Evolutionary conservation across 1,139 yeast genomes (phyloP).

Genomic region (Yamadazyma mexicana): DNA sequence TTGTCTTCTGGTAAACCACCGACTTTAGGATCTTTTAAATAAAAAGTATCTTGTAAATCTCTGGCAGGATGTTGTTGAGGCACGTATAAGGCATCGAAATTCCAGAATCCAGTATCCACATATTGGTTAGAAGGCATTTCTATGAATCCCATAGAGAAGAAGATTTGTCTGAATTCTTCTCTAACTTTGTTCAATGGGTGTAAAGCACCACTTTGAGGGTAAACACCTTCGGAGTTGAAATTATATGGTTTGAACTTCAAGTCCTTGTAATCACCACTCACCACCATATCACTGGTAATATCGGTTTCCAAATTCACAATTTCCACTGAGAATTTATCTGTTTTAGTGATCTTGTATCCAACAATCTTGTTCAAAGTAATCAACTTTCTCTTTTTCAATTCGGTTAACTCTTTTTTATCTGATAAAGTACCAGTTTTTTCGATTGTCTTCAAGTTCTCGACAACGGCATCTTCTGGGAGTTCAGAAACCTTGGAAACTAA

Average conservation of each 20-base stretch:
- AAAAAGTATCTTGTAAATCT: slow-evolving; percentile 97
- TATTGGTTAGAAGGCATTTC: slow-evolving; percentile 99
- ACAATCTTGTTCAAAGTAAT: slow-evolving; percentile 68
- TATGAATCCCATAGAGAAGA: slow-evolving; percentile 95
- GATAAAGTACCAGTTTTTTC: slow-evolving; percentile 54
- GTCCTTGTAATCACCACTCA: slow-evolving; percentile 76
- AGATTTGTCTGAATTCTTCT: slow-evolving; percentile 96
- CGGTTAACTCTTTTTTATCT: slow-evolving; percentile 70
- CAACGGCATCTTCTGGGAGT: slow-evolving; percentile 67
- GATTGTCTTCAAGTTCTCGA: slow-evolving; percentile 61
- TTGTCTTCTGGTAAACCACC: slow-evolving; percentile 83
- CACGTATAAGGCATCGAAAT: slow-evolving; percentile 90
- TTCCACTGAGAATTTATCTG: slow-evolving; percentile 78
- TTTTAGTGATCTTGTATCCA: slow-evolving; percentile 77
- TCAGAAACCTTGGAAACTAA: slow-evolving; percentile 57
- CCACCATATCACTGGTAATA: slow-evolving; percentile 88
- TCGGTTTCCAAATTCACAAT: slow-evolving; percentile 88
- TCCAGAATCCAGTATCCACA: slow-evolving; percentile 99
- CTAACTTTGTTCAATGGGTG: slow-evolving; percentile 96
- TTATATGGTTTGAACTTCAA: slow-evolving; percentile 92
- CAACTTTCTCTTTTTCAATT: slow-evolving; percentile 92
- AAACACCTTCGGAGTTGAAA: slow-evolving; percentile 91
- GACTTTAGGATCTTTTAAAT: slow-evolving; percentile 83
- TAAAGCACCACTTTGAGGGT: slow-evolving; percentile 85
- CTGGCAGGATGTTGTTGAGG: slow-evolving; percentile 99